These are phyloP conservation scores for Stropharia rugosoannulata DNA, from an alignment of 768 basidiomycete genomes.

Conservation along the genomic window DNA sequence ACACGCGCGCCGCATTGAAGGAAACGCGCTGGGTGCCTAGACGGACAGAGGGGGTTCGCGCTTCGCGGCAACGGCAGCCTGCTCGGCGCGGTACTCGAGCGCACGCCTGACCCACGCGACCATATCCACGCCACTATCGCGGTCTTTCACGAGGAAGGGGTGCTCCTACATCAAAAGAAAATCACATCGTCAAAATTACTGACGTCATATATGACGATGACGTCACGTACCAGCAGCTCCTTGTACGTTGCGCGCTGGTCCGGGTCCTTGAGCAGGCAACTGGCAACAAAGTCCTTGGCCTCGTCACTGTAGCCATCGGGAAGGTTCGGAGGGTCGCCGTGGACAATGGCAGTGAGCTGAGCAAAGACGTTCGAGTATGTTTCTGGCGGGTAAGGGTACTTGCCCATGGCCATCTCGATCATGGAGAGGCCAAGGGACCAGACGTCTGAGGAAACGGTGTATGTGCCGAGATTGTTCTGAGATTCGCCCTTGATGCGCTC, in stretches of 20 bases:
- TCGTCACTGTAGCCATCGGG: slow-evolving; percentile 69
- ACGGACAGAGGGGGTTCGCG: slow-evolving; percentile 19
- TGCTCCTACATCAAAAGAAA: slow-evolving; percentile 49
- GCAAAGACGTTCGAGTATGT: slow-evolving; percentile 97
- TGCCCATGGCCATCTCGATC: slow-evolving; percentile 87
- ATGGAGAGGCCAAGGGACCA: slow-evolving; percentile 96
- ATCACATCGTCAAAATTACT: neutral
- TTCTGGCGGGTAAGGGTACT: slow-evolving; percentile 97
- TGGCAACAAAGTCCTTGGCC: slow-evolving; percentile 81
- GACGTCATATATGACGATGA: neutral
- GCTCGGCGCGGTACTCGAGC: slow-evolving; percentile 22
- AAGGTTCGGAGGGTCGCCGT: slow-evolving; percentile 87
- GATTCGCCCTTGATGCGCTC: slow-evolving; percentile 97
- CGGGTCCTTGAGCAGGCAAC: slow-evolving; percentile 82
- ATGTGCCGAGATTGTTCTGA: slow-evolving; percentile 79
- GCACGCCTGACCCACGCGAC: slow-evolving; percentile 73
- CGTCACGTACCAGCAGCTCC: slow-evolving; percentile 58
- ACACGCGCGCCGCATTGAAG: neutral
- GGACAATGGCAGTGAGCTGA: slow-evolving; percentile 92
- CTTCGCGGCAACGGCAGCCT: slow-evolving; percentile 7
- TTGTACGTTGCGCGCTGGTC: slow-evolving; percentile 78
- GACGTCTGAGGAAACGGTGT: slow-evolving; percentile 95
- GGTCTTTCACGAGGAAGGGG: slow-evolving; percentile 71
- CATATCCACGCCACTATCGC: slow-evolving; percentile 73
- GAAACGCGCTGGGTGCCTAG: neutral